Base-by-base conservation (phyloP, 108 stramenopile genomes). In the Nitzschia inconspicua region DNA sequence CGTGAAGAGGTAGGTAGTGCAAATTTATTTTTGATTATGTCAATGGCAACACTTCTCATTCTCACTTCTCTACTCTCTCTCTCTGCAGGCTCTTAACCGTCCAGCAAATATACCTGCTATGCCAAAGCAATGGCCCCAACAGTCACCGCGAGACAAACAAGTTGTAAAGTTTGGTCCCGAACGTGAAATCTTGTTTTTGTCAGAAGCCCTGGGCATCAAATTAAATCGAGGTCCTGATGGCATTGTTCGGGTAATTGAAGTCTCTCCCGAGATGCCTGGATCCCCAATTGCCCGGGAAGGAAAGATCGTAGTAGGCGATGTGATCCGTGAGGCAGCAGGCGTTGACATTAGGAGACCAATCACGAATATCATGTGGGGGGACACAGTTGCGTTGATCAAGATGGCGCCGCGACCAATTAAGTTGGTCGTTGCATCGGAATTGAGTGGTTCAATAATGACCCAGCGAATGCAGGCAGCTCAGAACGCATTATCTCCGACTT, bases 311-410 rank as follows among this genome's bases (percentile, higher is more conserved):
- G 71, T 75, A 2, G 91, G 91, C 8, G 91, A 93, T 72, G 70
- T 93, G 13, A 72, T 93, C 31, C 67, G 91, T 36, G 91, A 93
- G 56, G 87, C 84, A 23, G 88, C 84, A 0, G 91, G 91, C 44
- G 87, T 93, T 10, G 91, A 93, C 48, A 55, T 93, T 14, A 71
- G 91, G 36, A 69, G 91, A 32, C 91, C 91, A 1, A 84, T 93
- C 47, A 93, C 91, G 19, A 86, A 85, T 50, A 80, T 85, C 13
- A 93, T 93, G 91, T 93, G 91, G 91, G 75, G 88, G 14, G 91
- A 93, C 52, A 93, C 91, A 9, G 91, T 93, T 7, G 91, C 91
- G 24, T 62, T 93, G 42, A 84, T 93, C 43, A 89, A 89, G 50
- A 84, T 93, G 80, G 82, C 85, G 48, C 84, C 91, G 20, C 70